phyloP scores from a whole-genome alignment of 495 filamentous ascomycete species.

The Aspergillus indologenus region DNA sequence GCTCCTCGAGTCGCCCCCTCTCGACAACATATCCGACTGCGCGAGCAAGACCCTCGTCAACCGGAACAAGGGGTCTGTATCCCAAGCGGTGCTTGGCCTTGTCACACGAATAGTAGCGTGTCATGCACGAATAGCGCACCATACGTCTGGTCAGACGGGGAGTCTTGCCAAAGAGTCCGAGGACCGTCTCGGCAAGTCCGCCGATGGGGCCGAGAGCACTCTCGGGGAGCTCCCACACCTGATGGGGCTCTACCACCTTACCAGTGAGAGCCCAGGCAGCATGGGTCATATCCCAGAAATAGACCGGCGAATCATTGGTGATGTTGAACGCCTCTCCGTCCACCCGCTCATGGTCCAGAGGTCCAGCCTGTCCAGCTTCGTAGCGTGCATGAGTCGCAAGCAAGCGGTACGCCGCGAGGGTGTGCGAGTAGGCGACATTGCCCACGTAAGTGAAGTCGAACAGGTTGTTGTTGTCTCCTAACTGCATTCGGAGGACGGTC shows the following conservation, averaged over 20 bases:
- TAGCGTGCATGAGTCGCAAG: slow-evolving; percentile 53
- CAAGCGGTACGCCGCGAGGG: slow-evolving; percentile 63
- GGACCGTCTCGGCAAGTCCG: slow-evolving; percentile 63
- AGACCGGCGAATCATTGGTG: slow-evolving; percentile 86
- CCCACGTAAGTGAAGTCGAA: slow-evolving; percentile 59
- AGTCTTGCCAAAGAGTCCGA: slow-evolving; percentile 64
- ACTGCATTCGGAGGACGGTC: slow-evolving; percentile 72
- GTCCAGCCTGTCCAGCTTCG: slow-evolving; percentile 50
- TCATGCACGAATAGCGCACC: slow-evolving; percentile 76
- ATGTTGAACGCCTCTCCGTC: slow-evolving; percentile 96
- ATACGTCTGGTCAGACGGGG: slow-evolving; percentile 71
- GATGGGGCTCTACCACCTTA: slow-evolving; percentile 56
- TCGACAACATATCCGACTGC: slow-evolving; percentile 66
- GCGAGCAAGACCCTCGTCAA: slow-evolving; percentile 72
- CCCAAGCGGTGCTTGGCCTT: slow-evolving; percentile 79
- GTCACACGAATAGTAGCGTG: slow-evolving; percentile 77
- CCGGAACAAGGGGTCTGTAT: slow-evolving; percentile 67
- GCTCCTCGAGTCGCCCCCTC: slow-evolving; percentile 30
- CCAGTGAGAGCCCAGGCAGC: slow-evolving; percentile 73
- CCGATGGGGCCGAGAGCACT: slow-evolving; percentile 64
- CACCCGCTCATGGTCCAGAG: slow-evolving; percentile 72
- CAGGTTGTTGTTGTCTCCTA: slow-evolving; percentile 82
- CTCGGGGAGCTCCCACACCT: slow-evolving; percentile 67
- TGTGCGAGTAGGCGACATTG: slow-evolving; percentile 48
- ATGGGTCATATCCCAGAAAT: slow-evolving; percentile 93